phyloP scores from a whole-genome alignment of 352 stramenopile genomes.

The Globisporangium radiosum region DNA sequence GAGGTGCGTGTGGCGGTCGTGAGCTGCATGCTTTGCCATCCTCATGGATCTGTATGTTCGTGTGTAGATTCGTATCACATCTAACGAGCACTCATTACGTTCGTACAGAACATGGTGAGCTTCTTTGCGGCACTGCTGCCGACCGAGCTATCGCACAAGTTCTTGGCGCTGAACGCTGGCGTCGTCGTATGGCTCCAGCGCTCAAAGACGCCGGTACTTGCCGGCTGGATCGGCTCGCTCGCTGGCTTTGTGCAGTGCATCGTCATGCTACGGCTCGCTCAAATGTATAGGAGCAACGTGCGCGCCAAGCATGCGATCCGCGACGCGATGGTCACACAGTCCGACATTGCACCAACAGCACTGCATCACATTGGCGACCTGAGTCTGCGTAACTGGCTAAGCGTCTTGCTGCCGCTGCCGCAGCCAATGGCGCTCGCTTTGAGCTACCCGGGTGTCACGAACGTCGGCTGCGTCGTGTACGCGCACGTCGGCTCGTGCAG shows the following conservation, averaged over 20 bases:
- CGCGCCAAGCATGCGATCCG: slow-evolving; percentile 36
- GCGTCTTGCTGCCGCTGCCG: slow-evolving; percentile 45
- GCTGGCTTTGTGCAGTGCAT: slow-evolving; percentile 38
- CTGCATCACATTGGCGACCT: slow-evolving; percentile 32
- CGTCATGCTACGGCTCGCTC: slow-evolving; percentile 31
- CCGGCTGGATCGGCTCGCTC: slow-evolving; percentile 38
- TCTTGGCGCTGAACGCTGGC: slow-evolving; percentile 33
- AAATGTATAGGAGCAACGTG: slow-evolving; percentile 38
- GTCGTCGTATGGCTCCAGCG: slow-evolving; percentile 28
- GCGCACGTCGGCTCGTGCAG: slow-evolving; percentile 49
- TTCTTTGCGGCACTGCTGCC: slow-evolving; percentile 48
- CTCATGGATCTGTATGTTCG: too few relatives aligned
- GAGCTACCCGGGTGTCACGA: slow-evolving; percentile 39
- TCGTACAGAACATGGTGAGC: slow-evolving; percentile 32
- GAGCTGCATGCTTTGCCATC: too few relatives aligned
- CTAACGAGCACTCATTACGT: not conserved
- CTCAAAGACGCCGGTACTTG: slow-evolving; percentile 43
- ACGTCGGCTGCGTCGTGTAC: slow-evolving; percentile 37
- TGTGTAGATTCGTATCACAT: not conserved
- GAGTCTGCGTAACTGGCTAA: slow-evolving; percentile 38
- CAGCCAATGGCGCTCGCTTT: slow-evolving; percentile 36
- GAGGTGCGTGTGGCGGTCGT: slow-evolving; percentile 18
- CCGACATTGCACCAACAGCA: slow-evolving; percentile 24
- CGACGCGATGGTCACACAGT: slow-evolving; percentile 22
- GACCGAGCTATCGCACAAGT: slow-evolving; percentile 46